Percentiles rank a stretch among this genome's conserved stretches.
Conservation (phyloP, 805 yeast genomes). For the Alloascoidea africana region DNA sequence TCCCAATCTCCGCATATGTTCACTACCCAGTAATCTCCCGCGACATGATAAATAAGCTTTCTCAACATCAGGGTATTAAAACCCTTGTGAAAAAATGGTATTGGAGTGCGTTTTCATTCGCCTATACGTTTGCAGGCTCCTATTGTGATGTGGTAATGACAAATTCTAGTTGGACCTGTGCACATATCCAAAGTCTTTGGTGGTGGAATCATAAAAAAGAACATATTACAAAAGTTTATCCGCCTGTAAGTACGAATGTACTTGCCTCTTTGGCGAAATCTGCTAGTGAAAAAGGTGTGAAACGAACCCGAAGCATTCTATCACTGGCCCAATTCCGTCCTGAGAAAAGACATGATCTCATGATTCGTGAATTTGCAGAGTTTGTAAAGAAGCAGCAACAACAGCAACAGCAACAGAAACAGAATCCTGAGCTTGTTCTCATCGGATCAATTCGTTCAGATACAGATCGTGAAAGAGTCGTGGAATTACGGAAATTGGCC, state of each 20-base stretch:
- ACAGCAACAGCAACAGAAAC: too few relatives aligned
- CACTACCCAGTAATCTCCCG: conserved; percentile 86
- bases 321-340: conserved; percentile 90
- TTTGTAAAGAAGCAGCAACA: conserved; percentile 23
- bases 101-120: conserved; percentile 52
- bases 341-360: conserved; percentile 76
- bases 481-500: conserved; percentile 28
- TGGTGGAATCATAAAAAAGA: conserved; percentile 20
- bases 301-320: conserved; percentile 20
- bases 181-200: conserved; percentile 64
- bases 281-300: conserved; percentile 8
- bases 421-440: conserved; percentile 44
- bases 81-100: conserved; percentile 33
- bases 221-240: conserved; percentile 45
- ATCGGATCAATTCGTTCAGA: conserved; percentile 75
- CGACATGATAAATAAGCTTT: conserved; percentile 52
- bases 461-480: conserved; percentile 47
- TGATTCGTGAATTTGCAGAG: conserved; percentile 45
- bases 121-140: conserved; percentile 53
- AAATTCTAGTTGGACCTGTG: conserved; percentile 86
- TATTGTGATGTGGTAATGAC: conserved; percentile 52
- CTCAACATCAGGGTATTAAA: conserved; percentile 7
- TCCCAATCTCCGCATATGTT: conserved; percentile 80
- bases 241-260: conserved; percentile 75
- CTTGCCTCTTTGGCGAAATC: conserved; percentile 17